Evolutionary conservation across 306 rosid genomes (phyloP).

Genomic region (Sindora glabra): DNA sequence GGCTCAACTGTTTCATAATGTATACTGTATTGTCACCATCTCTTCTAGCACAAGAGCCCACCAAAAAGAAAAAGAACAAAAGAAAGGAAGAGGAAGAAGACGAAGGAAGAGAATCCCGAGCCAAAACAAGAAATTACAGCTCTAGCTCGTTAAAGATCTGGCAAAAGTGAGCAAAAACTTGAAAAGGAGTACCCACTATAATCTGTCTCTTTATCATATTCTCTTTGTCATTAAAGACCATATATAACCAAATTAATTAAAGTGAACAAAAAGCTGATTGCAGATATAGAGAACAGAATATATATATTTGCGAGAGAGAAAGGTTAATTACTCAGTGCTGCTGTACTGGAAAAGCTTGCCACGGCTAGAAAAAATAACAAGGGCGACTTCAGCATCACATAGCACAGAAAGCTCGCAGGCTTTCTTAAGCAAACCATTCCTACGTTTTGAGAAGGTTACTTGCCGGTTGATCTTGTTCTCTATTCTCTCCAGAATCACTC

Average conservation of each 20-base stretch:
- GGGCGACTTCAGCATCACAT: constrained; percentile 76
- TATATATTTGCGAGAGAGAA: neutral
- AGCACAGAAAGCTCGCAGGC: constrained; percentile 74
- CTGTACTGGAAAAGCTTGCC: constrained; percentile 79
- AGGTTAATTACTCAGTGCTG: constrained; percentile 39
- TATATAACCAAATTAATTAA: neutral
- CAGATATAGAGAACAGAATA: neutral
- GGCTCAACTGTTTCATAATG: neutral
- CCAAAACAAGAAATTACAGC: neutral
- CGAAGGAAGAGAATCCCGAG: neutral
- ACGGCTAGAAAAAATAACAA: constrained; percentile 65
- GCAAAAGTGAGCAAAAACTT: neutral
- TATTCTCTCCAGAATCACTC: constrained; percentile 75
- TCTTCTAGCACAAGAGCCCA: neutral
- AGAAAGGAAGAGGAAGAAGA: no score
- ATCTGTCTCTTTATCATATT: no score
- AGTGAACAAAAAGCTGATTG: neutral
- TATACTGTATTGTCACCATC: neutral
- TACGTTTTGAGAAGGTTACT: constrained; percentile 75
- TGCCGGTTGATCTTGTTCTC: constrained; percentile 81
- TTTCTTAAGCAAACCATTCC: constrained; percentile 75
- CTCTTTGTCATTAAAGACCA: no score
- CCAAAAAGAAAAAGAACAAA: no score
- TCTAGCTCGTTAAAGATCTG: no score
- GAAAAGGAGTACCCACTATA: neutral